Conservation (phyloP, 2,329 filamentous ascomycete genomes). For the Ophiocordyceps polyrhachis-furcata region DNA sequence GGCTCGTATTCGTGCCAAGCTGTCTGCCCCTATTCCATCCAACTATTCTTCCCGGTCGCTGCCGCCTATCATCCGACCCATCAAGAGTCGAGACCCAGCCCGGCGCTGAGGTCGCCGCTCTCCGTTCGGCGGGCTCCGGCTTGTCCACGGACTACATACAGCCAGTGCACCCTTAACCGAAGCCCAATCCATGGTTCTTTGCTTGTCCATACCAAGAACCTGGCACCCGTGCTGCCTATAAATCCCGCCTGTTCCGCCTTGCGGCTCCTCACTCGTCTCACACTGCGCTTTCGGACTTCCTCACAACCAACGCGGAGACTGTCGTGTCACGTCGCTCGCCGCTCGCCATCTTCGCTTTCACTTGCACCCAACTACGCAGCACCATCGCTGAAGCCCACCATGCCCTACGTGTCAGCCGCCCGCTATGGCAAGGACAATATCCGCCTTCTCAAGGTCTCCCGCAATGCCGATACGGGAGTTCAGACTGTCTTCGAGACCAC, state of each 20-base stretch:
- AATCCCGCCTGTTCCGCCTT: not conserved
- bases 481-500: conserved; percentile 93
- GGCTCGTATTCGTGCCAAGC: no score
- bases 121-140: not conserved
- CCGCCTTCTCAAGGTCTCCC: conserved; percentile 87
- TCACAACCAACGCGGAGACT: not conserved
- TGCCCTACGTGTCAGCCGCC: conserved; percentile 42
- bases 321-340: not conserved
- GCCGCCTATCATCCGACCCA: not conserved
- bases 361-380: not conserved
- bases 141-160: not conserved
- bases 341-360: not conserved
- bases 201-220: not conserved
- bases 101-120: not conserved
- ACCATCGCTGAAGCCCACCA: conserved; percentile 10
- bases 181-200: not conserved
- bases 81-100: not conserved
- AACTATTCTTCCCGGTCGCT: not conserved
- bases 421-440: conserved; percentile 95
- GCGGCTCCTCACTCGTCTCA: not conserved
- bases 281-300: not conserved
- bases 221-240: not conserved
- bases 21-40: not conserved
- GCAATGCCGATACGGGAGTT: conserved; percentile 52
- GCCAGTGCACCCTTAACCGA: no score